phyloP scores from a whole-genome alignment of 73 alveolate species.

The Durusdinium trenchii region DNA sequence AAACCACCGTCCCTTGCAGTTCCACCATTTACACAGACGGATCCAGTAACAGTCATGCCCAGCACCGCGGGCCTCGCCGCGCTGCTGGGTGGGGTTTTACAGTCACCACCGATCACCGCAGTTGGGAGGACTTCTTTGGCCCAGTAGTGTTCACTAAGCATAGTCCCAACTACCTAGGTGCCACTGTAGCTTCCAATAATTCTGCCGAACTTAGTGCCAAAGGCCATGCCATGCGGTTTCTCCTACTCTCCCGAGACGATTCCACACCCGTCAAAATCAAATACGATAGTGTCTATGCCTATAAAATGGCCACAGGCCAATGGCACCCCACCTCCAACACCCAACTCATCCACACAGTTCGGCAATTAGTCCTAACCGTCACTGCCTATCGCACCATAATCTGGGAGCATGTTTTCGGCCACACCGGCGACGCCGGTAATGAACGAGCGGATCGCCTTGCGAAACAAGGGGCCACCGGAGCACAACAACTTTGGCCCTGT shows the following conservation, averaged over 20 bases:
- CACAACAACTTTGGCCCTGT: background rate
- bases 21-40: background rate
- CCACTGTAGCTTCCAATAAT: background rate
- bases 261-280: background rate
- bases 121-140: background rate
- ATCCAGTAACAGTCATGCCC: background rate
- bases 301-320: constrained; percentile 38
- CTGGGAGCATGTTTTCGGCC: constrained; percentile 27
- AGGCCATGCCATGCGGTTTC: background rate
- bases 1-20: background rate
- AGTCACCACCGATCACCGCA: background rate
- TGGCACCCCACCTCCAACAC: constrained; percentile 6
- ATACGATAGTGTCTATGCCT: constrained; percentile 29
- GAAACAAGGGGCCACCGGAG: background rate
- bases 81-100: constrained; percentile 19
- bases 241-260: background rate
- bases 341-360: background rate
- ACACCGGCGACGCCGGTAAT: background rate
- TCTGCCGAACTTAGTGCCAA: constrained; percentile 2
- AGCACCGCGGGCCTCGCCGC: background rate
- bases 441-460: background rate
- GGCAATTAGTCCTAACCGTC: background rate
- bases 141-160: background rate
- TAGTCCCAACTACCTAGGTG: background rate
- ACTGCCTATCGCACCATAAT: background rate